These are phyloP conservation scores for Coemansia sp. DNA, from an alignment of 192 early-diverging fungal genomes.

Conservation along the genomic window DNA sequence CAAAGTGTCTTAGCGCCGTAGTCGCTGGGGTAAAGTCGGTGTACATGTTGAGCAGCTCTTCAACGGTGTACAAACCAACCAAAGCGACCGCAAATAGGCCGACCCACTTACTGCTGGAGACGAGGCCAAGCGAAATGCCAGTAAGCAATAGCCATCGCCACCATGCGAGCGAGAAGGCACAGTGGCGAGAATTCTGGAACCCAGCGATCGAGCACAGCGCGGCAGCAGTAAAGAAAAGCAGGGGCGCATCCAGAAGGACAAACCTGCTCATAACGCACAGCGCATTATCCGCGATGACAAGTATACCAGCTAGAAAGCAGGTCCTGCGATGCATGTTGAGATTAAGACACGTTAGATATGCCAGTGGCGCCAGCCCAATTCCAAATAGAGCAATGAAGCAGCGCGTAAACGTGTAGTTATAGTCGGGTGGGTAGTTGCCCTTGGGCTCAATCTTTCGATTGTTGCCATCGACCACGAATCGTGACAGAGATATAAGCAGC, in stretches of 20 bases:
- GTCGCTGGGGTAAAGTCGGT: conserved; percentile 59
- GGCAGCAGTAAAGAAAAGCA: conserved; percentile 69
- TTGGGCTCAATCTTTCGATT: conserved; percentile 68
- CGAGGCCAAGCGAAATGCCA: conserved; percentile 65
- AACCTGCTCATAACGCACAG: conserved; percentile 65
- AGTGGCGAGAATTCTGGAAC: conserved; percentile 58
- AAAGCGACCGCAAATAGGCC: conserved; percentile 88
- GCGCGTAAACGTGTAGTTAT: conserved; percentile 73
- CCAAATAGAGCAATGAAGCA: conserved; percentile 65
- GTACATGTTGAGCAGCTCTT: conserved; percentile 84
- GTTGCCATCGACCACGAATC: conserved; percentile 58
- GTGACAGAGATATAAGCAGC: conserved; percentile 66
- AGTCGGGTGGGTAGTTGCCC: conserved; percentile 61
- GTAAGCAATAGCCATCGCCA: conserved; percentile 66
- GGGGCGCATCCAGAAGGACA: conserved; percentile 70
- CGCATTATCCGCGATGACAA: conserved; percentile 68
- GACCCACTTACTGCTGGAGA: conserved; percentile 88
- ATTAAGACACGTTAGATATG: conserved; percentile 66
- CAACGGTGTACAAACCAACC: conserved; percentile 87
- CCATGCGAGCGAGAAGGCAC: conserved; percentile 66
- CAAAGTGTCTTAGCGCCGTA: conserved; percentile 63
- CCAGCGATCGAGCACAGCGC: conserved; percentile 58
- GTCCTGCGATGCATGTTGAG: conserved; percentile 57
- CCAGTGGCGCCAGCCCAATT: conserved; percentile 64
- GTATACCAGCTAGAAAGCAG: conserved; percentile 56